Evolutionary conservation across 1,284 basidiomycete species (phyloP), one percentile per base, ranked within the genome.

Genomic region (Retiboletus flavoniger): DNA sequence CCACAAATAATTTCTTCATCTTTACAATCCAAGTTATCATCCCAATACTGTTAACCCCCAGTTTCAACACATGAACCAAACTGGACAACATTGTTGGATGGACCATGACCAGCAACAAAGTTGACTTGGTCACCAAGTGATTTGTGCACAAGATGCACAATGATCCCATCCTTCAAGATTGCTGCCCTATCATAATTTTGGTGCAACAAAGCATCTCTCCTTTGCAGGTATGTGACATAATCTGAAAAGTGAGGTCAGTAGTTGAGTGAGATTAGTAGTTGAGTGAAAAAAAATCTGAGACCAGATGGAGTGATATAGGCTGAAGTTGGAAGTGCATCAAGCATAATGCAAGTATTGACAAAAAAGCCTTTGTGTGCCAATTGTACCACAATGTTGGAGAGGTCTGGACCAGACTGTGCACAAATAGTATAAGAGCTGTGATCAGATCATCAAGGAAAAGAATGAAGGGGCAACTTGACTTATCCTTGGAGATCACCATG

Each of bases 1-100:
- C 57, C 48, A 17, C 57, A 59, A 4, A 60, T 53, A 3, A 60
- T 46, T 5, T 56, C 26, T 21, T 59, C 4, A 4, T 60, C 45
- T 7, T 42, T 9, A 4, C 6, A 28, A 13, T 60, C 45, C 14
- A 59, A n/a, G 19, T 60, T 26, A n/a, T 60, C 21, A 11, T 60
- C 48, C 58, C 57, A 59, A 32, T 47, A 51, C 7, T 5, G 8
- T 5, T 7, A 5, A 2, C 8, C 28, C 7, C 17, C n/a, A 0
- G 52, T 42, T 29, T 59, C 11, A 3, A 55, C 39, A 24, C 11
- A 28, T 8, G 50, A 47, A 43, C 53, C 46, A 49, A 35, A 59
- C 1, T 6, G 1, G 17, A 47, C 1, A 4, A 16, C 17, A 34
- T 59, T 40, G 1, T 59, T 36, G 10, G 50, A 52, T 35, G 52